Conservation (phyloP, 257 asterid species). For the Solanum bulbocastanum region DNA sequence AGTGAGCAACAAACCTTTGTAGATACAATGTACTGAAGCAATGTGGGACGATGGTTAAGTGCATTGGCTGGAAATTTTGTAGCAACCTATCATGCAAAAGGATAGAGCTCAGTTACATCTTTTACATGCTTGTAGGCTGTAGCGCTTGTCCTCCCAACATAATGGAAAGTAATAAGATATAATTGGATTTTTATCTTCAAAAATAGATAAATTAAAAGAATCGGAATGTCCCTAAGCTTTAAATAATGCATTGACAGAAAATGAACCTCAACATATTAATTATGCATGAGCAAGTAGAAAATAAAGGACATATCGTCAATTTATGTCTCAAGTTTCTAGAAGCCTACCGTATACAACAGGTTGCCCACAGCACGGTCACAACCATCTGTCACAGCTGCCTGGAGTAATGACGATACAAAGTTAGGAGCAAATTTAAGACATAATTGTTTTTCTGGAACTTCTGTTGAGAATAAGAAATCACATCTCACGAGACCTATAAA, state of each 20-base stretch:
- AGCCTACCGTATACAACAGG: conserved; percentile 67
- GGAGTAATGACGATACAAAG: conserved; percentile 2
- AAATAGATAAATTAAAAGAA: not conserved
- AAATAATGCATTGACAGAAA: not conserved
- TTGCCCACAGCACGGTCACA: conserved; percentile 81
- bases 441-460: not conserved
- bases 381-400: conserved; percentile 73
- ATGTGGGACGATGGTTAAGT: conserved; percentile 64
- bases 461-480: not conserved
- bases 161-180: not conserved
- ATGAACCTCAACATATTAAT: not conserved
- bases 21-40: conserved; percentile 55
- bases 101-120: not conserved
- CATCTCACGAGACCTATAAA: not conserved
- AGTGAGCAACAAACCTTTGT: conserved; percentile 40
- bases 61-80: conserved; percentile 79
- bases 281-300: not conserved
- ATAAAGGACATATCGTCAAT: not conserved
- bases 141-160: not conserved
- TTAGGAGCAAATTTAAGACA: not conserved
- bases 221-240: not conserved
- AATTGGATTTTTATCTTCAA: not conserved
- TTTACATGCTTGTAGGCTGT: not conserved
- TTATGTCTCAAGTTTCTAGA: not conserved
- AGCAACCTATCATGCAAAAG: conserved; percentile 46